A percentile compares a stretch with the other conserved stretches of the same genome.
Conservation (phyloP, 768 basidiomycete genomes). For the Boletus insuetus region DNA sequence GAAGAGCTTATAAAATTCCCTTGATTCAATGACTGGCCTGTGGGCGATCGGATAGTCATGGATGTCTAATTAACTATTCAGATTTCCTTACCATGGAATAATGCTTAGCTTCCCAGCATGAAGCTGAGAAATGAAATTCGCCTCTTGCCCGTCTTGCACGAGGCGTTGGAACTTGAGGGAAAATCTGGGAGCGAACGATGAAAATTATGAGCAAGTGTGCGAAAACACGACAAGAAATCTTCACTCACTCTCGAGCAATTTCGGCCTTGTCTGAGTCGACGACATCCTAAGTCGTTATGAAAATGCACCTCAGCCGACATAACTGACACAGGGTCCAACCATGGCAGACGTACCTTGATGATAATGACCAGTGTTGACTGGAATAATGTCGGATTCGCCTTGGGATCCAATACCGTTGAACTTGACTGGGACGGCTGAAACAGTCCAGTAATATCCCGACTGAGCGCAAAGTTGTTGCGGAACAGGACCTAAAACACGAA, state of each 20-base stretch:
- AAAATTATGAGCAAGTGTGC: too few species aligned
- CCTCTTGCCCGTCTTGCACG: conserved; percentile 57
- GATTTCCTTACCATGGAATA: conserved; percentile 47
- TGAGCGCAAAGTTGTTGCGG: conserved; percentile 63
- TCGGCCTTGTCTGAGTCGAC: conserved; percentile 59
- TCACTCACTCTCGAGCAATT: conserved; percentile 53
- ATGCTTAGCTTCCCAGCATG: conserved; percentile 55
- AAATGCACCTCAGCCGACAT: not conserved
- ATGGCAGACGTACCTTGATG: conserved; percentile 44
- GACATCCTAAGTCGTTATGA: conserved; percentile 45
- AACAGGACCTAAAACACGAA: conserved; percentile 47
- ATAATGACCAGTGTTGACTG: conserved; percentile 58
- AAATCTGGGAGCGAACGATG: conserved; percentile 39
- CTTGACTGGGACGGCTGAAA: conserved; percentile 63
- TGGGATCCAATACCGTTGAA: conserved; percentile 54
- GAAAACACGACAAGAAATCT: not conserved
- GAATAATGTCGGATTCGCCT: conserved; percentile 56
- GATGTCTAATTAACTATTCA: not conserved
- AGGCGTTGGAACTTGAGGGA: conserved; percentile 57
- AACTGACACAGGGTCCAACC: not conserved
- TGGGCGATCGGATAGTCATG: not conserved
- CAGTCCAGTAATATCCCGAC: conserved; percentile 59
- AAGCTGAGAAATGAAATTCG: conserved; percentile 60
- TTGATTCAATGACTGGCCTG: conserved; percentile 60
- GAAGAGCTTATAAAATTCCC: conserved; percentile 56